Conservation (phyloP, 169 alveolate species). For the Cryptosporidium ubiquitum region DNA sequence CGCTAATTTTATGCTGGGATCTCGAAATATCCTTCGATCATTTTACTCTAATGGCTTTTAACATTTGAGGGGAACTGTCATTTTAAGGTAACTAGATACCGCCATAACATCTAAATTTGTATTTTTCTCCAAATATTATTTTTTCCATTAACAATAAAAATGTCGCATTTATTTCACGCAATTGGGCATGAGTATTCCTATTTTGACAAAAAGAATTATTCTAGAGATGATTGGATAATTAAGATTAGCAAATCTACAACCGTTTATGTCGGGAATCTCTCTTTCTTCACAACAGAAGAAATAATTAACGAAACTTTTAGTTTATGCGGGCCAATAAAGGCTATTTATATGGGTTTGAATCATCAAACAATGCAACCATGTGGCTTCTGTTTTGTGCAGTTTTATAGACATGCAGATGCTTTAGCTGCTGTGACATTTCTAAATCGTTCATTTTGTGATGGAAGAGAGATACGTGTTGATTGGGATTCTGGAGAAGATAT, state of each 20-base stretch:
- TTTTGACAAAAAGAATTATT: conserved; percentile 53
- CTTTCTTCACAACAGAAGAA: conserved; percentile 88
- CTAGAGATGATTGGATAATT: conserved; percentile 83
- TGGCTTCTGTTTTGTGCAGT: conserved; percentile 93
- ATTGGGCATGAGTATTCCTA: conserved; percentile 55
- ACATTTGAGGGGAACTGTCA: too few species aligned
- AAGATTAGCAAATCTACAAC: conserved; percentile 85
- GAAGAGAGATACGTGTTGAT: conserved; percentile 81
- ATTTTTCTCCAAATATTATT: too few species aligned
- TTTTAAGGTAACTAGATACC: background rate
- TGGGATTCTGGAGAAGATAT: conserved; percentile 80
- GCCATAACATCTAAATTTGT: background rate
- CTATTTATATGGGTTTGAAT: conserved; percentile 91
- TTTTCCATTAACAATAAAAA: background rate
- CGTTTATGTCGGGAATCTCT: conserved; percentile 92
- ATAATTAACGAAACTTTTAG: conserved; percentile 87
- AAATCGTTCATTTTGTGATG: conserved; percentile 77
- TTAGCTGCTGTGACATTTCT: conserved; percentile 74
- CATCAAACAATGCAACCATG: conserved; percentile 86
- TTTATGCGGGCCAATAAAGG: conserved; percentile 87
- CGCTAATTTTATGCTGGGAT: background rate
- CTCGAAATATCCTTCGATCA: background rate
- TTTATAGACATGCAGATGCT: conserved; percentile 86
- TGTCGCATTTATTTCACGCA: conserved; percentile 61
- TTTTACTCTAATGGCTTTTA: background rate